Evolutionary conservation across 2,329 filamentous ascomycete genomes (phyloP).

Genomic region (Rhynchosporium secalis): DNA sequence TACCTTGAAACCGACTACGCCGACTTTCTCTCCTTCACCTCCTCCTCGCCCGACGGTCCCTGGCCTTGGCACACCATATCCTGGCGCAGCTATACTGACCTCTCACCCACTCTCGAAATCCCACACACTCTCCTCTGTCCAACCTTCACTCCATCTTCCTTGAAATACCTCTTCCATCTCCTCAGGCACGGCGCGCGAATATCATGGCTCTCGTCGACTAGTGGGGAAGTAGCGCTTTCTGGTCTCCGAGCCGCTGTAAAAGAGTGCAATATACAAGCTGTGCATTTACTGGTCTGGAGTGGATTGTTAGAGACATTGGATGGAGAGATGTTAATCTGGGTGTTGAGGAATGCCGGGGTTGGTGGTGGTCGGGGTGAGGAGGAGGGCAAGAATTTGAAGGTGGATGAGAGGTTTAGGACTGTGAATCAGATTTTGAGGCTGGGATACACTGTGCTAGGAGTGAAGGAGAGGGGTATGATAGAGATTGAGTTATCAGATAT

Average conservation of each 20-base stretch:
- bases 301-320: constrained; percentile 26
- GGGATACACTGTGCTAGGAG: constrained; percentile 5
- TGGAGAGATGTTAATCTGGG: constrained; percentile 23
- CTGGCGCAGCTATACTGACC: constrained; percentile 18
- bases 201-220: constrained; percentile 33
- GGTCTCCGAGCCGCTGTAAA: constrained; percentile 33
- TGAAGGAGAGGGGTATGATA: constrained; percentile 8
- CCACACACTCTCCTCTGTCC: constrained; percentile 36
- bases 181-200: constrained; percentile 34
- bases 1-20: constrained; percentile 28
- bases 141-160: constrained; percentile 35
- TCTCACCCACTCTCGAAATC: constrained; percentile 31
- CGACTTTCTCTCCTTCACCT: constrained; percentile 19
- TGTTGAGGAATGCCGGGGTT: constrained; percentile 29
- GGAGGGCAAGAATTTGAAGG: constrained; percentile 24
- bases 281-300: constrained; percentile 28
- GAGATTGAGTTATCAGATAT: constrained; percentile 18
- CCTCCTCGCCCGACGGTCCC: constrained; percentile 6
- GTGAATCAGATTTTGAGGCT: constrained; percentile 25
- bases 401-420: constrained; percentile 23
- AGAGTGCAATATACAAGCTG: constrained; percentile 26
- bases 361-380: constrained; percentile 10
- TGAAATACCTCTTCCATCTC: constrained; percentile 37
- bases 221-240: constrained; percentile 36
- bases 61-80: background rate